Base-by-base conservation (phyloP, 2,329 filamentous ascomycete genomes). In the Aplosporella prunicola region DNA sequence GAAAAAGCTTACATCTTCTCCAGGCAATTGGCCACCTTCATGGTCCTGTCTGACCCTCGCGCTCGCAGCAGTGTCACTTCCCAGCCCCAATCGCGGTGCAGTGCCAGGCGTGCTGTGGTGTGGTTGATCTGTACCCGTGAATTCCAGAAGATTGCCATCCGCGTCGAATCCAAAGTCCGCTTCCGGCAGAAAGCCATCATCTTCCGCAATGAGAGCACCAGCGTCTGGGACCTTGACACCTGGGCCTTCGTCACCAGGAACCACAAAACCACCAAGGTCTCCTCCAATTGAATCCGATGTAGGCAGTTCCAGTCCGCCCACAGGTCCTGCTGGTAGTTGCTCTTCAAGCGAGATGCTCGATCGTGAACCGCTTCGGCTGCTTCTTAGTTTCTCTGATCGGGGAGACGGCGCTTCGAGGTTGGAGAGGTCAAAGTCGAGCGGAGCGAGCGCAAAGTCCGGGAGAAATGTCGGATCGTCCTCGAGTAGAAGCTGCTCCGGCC, bases 391-490 rank as follows among this genome's bases (percentile, higher is more conserved):
- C n/a, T n/a, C n/a, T n/a, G n/a, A n/a, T n/a, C n/a, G n/a, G n/a
- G n/a, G n/a, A 11, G 56, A 47, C 5, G 62, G 52, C 2, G 57
- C 45, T 9, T 50, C 46, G n/a, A 60, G 41, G 20, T 64, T 53
- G 24, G 74, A 55, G 11, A 78, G 51, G 33, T 75, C 68, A 15
- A 75, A 54, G 20, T 78, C 67, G 40, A 81, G 66, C 1, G 71
- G 64, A 1, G 78, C 74, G 17, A 86, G 64, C 22, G 67, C 64
- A 22, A 78, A 68, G 28, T 80, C 76, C 0, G 80, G 78, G 8
- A 83, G 61, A 53, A 96, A 95, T 27, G 75, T 71, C 1, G 87
- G 86, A 51, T 96, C 89, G 50, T 96, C 85, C 37, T 74, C 67
- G 2, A 96, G 67, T 3, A 86, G 66, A 39, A 95, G 77, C 47